A percentile compares a stretch with the other conserved stretches of the same genome.
These are phyloP conservation scores for Torulaspora gathmanii DNA, from an alignment of 805 yeast species.

Conservation along the genomic window DNA sequence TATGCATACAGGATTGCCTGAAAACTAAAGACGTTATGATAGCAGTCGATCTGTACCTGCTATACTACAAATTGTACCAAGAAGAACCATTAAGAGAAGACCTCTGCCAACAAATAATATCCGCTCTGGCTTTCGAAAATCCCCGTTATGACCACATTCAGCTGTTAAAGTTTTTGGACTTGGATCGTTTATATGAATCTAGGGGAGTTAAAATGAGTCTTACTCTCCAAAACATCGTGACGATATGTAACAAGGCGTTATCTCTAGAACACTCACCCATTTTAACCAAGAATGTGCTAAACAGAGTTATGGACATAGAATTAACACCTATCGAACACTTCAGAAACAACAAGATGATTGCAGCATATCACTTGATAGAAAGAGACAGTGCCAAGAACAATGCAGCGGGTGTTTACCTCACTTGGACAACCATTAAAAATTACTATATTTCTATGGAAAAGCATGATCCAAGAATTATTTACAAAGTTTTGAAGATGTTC, in stretches of 20 bases:
- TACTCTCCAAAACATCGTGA: constrained; percentile 15
- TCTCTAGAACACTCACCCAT: constrained; percentile 14
- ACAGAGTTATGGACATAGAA: constrained; percentile 14
- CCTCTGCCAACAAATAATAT: constrained; percentile 13
- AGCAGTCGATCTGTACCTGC: constrained; percentile 23
- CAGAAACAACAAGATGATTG: constrained; percentile 13
- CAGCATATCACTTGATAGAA: constrained; percentile 24
- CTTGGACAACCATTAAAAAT: constrained; percentile 24
- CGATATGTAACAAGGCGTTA: constrained; percentile 25
- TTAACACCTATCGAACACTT: neutral
- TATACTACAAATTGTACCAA: constrained; percentile 15
- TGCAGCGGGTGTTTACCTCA: constrained; percentile 25
- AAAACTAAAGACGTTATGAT: constrained; percentile 17
- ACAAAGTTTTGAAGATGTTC: constrained; percentile 21
- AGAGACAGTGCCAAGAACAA: constrained; percentile 22
- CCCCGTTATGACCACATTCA: constrained; percentile 22
- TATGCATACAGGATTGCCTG: constrained; percentile 21
- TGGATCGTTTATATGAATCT: constrained; percentile 12
- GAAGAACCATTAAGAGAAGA: constrained; percentile 6
- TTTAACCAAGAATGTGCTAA: constrained; percentile 17
- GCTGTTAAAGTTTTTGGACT: constrained; percentile 14
- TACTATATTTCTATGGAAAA: constrained; percentile 13
- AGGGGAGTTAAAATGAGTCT: constrained; percentile 2
- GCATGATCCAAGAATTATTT: constrained; percentile 29
- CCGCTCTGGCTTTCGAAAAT: constrained; percentile 21